Evolutionary conservation across 225 moss, liverwort and hornwort genomes (phyloP).

Genomic region (Takakia lepidozioides): DNA sequence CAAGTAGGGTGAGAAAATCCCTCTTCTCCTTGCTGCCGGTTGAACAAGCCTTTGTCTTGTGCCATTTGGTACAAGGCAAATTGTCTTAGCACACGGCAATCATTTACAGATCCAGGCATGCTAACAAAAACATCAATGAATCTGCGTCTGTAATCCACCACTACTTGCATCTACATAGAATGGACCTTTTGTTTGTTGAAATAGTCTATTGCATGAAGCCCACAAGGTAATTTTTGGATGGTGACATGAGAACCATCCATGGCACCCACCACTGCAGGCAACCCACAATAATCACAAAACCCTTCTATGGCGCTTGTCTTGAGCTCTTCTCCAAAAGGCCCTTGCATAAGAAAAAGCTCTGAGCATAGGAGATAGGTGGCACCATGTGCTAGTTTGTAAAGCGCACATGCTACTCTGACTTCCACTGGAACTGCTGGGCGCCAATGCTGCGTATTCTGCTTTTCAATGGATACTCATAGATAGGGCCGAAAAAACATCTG

Average conservation of each 20-base stretch:
- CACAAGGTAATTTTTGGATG: neutral
- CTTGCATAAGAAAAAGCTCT: no score
- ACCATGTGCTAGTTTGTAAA: neutral
- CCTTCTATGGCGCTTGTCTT: neutral
- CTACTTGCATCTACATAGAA: neutral
- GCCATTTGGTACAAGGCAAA: neutral
- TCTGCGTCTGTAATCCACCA: neutral
- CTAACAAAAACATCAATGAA: neutral
- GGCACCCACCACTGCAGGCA: neutral
- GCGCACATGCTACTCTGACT: neutral
- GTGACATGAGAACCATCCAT: neutral
- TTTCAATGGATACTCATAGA: neutral
- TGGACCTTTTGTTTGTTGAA: neutral
- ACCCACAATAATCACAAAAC: neutral
- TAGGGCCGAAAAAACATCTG: no score
- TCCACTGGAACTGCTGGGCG: neutral
- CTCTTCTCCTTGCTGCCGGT: neutral
- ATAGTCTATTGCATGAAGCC: neutral
- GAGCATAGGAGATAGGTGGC: neutral
- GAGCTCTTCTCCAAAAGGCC: neutral
- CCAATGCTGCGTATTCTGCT: neutral
- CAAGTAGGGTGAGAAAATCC: neutral
- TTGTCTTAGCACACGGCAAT: neutral
- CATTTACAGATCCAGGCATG: neutral
- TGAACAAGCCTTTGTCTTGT: neutral